Conservation (phyloP, 108 stramenopile genomes). For the Schizochytrium sp. region DNA sequence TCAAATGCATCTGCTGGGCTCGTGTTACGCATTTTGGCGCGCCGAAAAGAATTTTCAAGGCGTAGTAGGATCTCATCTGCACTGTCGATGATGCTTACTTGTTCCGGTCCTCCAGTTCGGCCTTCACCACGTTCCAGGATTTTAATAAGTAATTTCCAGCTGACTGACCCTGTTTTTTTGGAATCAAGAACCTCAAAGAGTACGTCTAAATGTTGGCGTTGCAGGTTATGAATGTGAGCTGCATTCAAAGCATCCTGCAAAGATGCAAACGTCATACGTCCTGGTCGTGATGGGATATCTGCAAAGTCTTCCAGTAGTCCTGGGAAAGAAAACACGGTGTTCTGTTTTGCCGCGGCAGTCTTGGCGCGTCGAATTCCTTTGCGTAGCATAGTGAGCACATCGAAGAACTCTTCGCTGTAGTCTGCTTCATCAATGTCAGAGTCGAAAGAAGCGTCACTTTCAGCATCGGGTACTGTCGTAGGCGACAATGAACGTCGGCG, state of each 20-base stretch:
- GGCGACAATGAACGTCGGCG: no score
- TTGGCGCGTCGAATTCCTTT: not conserved
- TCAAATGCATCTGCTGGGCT: constrained; percentile 10
- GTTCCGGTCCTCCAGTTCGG: no score
- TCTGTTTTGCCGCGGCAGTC: not conserved
- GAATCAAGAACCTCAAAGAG: constrained; percentile 41
- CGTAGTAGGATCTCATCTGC: constrained; percentile 22
- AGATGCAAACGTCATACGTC: constrained; percentile 16
- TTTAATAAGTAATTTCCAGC: not conserved
- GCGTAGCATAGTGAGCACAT: not conserved
- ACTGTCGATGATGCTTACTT: not conserved
- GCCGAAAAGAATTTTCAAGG: constrained; percentile 35
- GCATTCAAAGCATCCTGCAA: not conserved
- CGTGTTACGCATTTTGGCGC: not conserved
- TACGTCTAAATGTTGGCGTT: constrained; percentile 24
- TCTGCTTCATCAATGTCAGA: constrained; percentile 12
- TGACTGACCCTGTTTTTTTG: not conserved
- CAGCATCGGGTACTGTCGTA: not conserved
- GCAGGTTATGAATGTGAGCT: not conserved
- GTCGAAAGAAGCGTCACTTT: not conserved
- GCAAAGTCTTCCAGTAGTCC: constrained; percentile 35
- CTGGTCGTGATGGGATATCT: constrained; percentile 45
- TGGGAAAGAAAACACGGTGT: not conserved
- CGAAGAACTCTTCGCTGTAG: not conserved
- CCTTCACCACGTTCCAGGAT: constrained; percentile 4